Percentiles rank a stretch among this genome's conserved stretches.
Conservation (phyloP, 116 monocot genomes). For the Cymodocea nodosa region DNA sequence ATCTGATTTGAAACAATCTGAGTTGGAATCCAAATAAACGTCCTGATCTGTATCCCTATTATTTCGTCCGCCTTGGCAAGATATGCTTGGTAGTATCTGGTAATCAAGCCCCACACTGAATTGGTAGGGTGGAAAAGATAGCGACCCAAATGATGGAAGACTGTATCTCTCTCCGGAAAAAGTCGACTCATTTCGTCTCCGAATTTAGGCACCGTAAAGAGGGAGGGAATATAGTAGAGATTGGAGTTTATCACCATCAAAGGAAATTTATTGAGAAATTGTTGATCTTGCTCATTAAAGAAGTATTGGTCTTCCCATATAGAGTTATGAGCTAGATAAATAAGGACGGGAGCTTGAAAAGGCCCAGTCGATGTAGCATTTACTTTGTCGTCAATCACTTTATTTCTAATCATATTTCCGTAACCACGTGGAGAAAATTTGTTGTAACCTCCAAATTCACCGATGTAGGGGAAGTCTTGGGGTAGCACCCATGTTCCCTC, state of each 20-base stretch:
- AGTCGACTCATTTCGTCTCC: slow-evolving; percentile 16
- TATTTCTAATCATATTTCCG: slow-evolving; percentile 16
- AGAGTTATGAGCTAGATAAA: slow-evolving; percentile 17
- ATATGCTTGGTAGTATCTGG: too few relatives aligned
- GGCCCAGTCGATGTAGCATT: too few relatives aligned
- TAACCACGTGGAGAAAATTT: slow-evolving; percentile 9
- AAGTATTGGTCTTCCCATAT: slow-evolving; percentile 15
- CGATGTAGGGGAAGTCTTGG: too few relatives aligned
- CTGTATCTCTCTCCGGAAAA: slow-evolving; percentile 26
- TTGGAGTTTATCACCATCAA: slow-evolving; percentile 24
- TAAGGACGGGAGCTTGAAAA: slow-evolving; percentile 12
- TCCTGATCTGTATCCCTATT: slow-evolving; percentile 29
- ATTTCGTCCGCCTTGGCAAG: too few relatives aligned
- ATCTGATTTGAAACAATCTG: slow-evolving; percentile 21
- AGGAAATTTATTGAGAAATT: slow-evolving; percentile 6
- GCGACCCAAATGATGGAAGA: too few relatives aligned
- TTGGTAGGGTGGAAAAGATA: too few relatives aligned
- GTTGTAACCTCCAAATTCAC: neutral
- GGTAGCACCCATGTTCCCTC: too few relatives aligned
- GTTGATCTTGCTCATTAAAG: slow-evolving; percentile 24
- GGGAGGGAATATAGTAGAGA: slow-evolving; percentile 18
- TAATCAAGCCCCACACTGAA: too few relatives aligned
- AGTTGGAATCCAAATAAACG: slow-evolving; percentile 12
- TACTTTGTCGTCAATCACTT: neutral
- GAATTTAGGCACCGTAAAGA: slow-evolving; percentile 16